Percentiles rank a stretch among this genome's conserved stretches.
These are phyloP conservation scores for Collybiopsis confluens DNA, from an alignment of 768 basidiomycete genomes.

Conservation along the genomic window DNA sequence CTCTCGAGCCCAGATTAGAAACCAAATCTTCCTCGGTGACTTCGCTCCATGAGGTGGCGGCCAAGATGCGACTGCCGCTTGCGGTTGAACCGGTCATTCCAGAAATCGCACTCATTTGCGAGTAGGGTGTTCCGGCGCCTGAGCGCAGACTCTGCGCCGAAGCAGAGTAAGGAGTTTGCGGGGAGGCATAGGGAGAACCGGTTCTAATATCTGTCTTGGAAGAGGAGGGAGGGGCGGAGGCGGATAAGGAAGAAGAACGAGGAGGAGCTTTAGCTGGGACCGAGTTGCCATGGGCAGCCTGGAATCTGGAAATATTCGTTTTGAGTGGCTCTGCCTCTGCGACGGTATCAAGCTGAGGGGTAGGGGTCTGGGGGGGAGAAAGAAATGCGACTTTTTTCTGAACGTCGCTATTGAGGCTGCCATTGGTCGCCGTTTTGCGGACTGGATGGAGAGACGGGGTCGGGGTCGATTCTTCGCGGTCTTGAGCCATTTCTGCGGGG, in stretches of 20 bases:
- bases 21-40: constrained; percentile 93
- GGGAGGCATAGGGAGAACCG: constrained; percentile 59
- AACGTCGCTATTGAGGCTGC: constrained; percentile 33
- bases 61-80: constrained; percentile 68
- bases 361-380: constrained; percentile 72
- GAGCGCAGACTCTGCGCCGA: constrained; percentile 73
- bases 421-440: not conserved
- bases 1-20: constrained; percentile 86
- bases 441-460: constrained; percentile 18
- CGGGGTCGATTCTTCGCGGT: constrained; percentile 12
- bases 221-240: constrained; percentile 41
- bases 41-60: constrained; percentile 87
- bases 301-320: constrained; percentile 74
- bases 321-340: constrained; percentile 45
- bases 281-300: constrained; percentile 56
- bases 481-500: no score
- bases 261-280: constrained; percentile 50
- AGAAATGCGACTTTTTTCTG: constrained; percentile 88
- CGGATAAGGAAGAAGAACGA: constrained; percentile 61
- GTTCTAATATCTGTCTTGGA: constrained; percentile 32
- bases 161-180: constrained; percentile 52
- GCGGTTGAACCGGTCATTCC: constrained; percentile 19
- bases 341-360: constrained; percentile 48
- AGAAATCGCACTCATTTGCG: constrained; percentile 53
- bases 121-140: constrained; percentile 62